Percentiles rank a stretch among this genome's conserved stretches.
Conservation (phyloP, 495 filamentous ascomycete genomes). For the Penicillium verhagenii region DNA sequence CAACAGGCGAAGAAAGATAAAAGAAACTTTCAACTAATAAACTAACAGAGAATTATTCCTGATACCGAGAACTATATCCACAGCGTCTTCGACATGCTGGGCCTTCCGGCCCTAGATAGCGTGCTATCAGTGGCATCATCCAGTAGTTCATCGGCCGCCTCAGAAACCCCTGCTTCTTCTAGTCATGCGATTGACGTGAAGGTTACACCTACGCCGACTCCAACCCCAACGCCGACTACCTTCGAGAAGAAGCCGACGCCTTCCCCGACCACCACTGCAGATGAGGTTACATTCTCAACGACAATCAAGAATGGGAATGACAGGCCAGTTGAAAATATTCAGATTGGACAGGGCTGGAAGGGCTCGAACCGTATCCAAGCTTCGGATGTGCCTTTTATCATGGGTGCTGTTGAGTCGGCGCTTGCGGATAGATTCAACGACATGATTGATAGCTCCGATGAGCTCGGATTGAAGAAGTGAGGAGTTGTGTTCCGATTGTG, state of each 20-base stretch:
- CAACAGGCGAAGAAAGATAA: not conserved
- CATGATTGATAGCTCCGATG: conserved; percentile 35
- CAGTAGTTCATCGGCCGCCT: not conserved
- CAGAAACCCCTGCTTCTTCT: not conserved
- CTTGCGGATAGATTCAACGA: conserved; percentile 23
- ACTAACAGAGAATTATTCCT: conserved; percentile 33
- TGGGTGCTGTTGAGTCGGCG: conserved; percentile 18
- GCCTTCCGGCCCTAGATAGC: conserved; percentile 9
- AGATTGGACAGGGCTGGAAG: conserved; percentile 18
- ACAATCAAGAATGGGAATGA: conserved; percentile 12
- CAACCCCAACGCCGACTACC: no score
- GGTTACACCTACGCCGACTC: not conserved
- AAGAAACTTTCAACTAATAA: not conserved
- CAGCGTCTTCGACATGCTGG: conserved; percentile 21
- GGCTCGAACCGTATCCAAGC: conserved; percentile 11
- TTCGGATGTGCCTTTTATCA: conserved; percentile 22
- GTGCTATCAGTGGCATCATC: not conserved
- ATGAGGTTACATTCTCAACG: conserved; percentile 7
- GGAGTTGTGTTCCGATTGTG: not conserved
- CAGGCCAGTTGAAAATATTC: conserved; percentile 18
- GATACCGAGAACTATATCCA: conserved; percentile 23
- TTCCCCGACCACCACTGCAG: conserved; percentile 5
- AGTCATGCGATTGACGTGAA: not conserved
- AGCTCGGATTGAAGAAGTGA: conserved; percentile 12
- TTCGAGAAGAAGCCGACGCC: not conserved